phyloP scores from a whole-genome alignment of 2,329 filamentous ascomycete species.

The Diaporthe eres region DNA sequence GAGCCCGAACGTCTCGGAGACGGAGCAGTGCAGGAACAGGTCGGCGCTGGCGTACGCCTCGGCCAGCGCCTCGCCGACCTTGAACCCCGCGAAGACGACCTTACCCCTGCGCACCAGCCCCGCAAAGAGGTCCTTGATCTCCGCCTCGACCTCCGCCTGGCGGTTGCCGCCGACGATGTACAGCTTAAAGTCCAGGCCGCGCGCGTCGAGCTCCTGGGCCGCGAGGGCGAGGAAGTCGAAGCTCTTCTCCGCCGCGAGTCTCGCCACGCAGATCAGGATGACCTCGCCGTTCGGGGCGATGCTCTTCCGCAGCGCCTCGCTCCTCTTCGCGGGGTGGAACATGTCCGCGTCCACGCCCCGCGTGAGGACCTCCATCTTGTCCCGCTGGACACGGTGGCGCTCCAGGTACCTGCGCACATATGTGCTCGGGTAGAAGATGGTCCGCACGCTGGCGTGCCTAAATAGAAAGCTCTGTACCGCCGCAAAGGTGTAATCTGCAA shows the following conservation, averaged over 20 bases:
- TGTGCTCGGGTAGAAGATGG: constrained; percentile 77
- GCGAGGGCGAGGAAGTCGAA: constrained; percentile 76
- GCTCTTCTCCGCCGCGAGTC: constrained; percentile 79
- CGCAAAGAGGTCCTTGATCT: constrained; percentile 73
- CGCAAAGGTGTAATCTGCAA: constrained; percentile 74
- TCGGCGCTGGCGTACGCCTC: constrained; percentile 77
- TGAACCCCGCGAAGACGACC: constrained; percentile 77
- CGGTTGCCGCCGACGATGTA: constrained; percentile 78
- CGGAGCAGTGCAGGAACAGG: constrained; percentile 79
- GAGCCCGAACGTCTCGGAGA: constrained; percentile 80
- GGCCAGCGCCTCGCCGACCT: constrained; percentile 72
- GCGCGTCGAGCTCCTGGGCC: constrained; percentile 66
- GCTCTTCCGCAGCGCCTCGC: constrained; percentile 63
- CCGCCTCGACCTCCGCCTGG: constrained; percentile 72
- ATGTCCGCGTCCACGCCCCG: constrained; percentile 75
- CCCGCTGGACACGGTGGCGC: constrained; percentile 65
- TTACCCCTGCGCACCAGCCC: constrained; percentile 61
- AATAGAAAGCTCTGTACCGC: constrained; percentile 78
- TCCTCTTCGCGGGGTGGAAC: constrained; percentile 70
- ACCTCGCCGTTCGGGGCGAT: constrained; percentile 74
- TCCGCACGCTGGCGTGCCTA: constrained; percentile 71
- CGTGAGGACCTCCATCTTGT: constrained; percentile 73
- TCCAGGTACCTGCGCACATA: constrained; percentile 75
- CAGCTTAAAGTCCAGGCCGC: constrained; percentile 72
- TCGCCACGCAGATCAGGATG: constrained; percentile 76